Conservation (phyloP, 495 filamentous ascomycete genomes). For the Glutinoglossum americanum region DNA sequence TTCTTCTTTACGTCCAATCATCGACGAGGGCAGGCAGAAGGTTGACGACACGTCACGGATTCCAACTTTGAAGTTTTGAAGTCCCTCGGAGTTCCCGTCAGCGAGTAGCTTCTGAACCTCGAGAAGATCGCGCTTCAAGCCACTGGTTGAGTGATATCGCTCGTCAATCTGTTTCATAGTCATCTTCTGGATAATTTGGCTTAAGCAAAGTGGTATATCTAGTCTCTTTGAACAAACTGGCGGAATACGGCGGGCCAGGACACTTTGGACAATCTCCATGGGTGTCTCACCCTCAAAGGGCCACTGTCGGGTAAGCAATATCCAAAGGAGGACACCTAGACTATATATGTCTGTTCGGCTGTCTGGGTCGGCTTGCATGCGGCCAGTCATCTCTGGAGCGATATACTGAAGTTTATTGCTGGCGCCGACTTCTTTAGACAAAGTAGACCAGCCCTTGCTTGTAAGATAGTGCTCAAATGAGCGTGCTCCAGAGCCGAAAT, state of each 20-base stretch:
- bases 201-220: constrained; percentile 63
- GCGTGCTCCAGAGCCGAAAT: constrained; percentile 61
- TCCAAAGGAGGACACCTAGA: constrained; percentile 71
- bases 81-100: constrained; percentile 45
- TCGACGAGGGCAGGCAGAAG: constrained; percentile 57
- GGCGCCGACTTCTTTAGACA: constrained; percentile 58
- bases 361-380: constrained; percentile 75
- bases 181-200: constrained; percentile 70
- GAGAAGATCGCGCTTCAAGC: constrained; percentile 54
- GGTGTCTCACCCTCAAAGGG: constrained; percentile 59
- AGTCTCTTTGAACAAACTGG: constrained; percentile 49
- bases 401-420: constrained; percentile 74
- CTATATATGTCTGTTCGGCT: constrained; percentile 80
- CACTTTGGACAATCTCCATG: constrained; percentile 72
- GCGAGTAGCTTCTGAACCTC: constrained; percentile 47
- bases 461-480: constrained; percentile 77
- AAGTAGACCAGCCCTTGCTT: constrained; percentile 60
- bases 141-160: constrained; percentile 65
- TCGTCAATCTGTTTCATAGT: constrained; percentile 67
- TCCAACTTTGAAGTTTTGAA: constrained; percentile 50
- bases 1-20: constrained; percentile 59
- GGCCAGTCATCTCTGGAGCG: constrained; percentile 77
- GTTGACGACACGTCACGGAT: constrained; percentile 66
- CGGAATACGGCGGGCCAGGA: constrained; percentile 53
- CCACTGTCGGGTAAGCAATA: constrained; percentile 52